Conservation (phyloP, 768 basidiomycete species). For the Lactarius hatsudake region DNA sequence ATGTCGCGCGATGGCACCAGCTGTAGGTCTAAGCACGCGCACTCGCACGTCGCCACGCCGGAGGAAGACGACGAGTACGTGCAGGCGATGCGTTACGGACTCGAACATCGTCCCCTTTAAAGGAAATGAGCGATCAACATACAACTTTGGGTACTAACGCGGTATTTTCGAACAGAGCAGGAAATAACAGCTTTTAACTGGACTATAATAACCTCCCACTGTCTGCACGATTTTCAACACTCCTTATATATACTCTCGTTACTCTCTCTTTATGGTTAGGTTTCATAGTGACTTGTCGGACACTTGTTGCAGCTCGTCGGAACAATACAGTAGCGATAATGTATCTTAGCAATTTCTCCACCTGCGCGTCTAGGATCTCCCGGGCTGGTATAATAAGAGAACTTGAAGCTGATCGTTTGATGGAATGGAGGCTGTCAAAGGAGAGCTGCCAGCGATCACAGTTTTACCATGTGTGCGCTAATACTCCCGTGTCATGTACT, state of each 20-base stretch:
- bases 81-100: slow-evolving; percentile 27
- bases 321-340: no score
- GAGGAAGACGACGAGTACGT: slow-evolving; percentile 1
- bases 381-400: no score
- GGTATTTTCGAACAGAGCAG: not conserved
- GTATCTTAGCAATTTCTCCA: no score
- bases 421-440: no score
- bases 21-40: slow-evolving; percentile 21
- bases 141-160: not conserved
- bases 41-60: not conserved
- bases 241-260: not conserved
- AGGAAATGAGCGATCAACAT: not conserved
- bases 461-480: no score
- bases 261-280: not conserved
- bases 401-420: no score
- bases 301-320: not conserved
- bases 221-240: not conserved
- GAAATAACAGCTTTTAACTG: not conserved
- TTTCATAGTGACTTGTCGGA: not conserved
- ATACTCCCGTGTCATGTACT: no score
- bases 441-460: no score
- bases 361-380: no score
- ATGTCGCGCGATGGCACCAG: slow-evolving; percentile 25
- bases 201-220: not conserved
- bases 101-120: slow-evolving; percentile 30